phyloP scores from a whole-genome alignment of 306 rosid species.

The Datisca glomerata region DNA sequence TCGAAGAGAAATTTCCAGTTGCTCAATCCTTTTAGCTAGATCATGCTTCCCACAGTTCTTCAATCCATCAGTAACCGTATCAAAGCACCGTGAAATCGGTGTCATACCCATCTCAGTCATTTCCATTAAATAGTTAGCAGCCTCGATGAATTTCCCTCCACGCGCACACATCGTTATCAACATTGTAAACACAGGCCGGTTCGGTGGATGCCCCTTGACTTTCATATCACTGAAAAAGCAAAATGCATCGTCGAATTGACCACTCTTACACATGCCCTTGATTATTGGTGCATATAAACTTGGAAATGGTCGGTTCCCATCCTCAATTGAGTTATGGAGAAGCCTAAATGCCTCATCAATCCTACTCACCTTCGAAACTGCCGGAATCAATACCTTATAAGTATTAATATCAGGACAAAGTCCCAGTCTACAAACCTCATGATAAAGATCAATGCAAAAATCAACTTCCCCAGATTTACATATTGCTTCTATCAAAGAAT shows the following conservation, averaged over 20 bases:
- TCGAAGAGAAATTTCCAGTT: conserved; percentile 47
- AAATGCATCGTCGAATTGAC: conserved; percentile 82
- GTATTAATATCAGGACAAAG: conserved; percentile 62
- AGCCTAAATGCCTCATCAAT: conserved; percentile 64
- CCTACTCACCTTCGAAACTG: conserved; percentile 41
- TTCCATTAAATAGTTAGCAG: conserved; percentile 68
- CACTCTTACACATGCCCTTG: conserved; percentile 69
- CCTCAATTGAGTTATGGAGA: conserved; percentile 50
- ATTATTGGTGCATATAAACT: conserved; percentile 67
- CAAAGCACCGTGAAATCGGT: conserved; percentile 56
- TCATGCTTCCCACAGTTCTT: conserved; percentile 87
- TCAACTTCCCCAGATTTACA: conserved; percentile 50
- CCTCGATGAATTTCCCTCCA: conserved; percentile 69
- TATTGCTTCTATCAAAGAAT: conserved; percentile 38
- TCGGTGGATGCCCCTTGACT: conserved; percentile 79
- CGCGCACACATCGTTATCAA: conserved; percentile 82
- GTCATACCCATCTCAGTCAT: conserved; percentile 77
- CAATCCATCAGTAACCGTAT: conserved; percentile 82
- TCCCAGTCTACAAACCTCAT: conserved; percentile 45
- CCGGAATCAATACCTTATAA: conserved; percentile 63
- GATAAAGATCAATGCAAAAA: conserved; percentile 44
- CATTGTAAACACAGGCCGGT: conserved; percentile 84
- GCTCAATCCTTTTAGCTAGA: conserved; percentile 65
- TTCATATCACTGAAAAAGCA: conserved; percentile 90
- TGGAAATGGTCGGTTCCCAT: conserved; percentile 64